Evolutionary conservation across 352 stramenopile species (phyloP), one percentile per base, ranked within the genome.

Genomic region (Phytophthora pini): DNA sequence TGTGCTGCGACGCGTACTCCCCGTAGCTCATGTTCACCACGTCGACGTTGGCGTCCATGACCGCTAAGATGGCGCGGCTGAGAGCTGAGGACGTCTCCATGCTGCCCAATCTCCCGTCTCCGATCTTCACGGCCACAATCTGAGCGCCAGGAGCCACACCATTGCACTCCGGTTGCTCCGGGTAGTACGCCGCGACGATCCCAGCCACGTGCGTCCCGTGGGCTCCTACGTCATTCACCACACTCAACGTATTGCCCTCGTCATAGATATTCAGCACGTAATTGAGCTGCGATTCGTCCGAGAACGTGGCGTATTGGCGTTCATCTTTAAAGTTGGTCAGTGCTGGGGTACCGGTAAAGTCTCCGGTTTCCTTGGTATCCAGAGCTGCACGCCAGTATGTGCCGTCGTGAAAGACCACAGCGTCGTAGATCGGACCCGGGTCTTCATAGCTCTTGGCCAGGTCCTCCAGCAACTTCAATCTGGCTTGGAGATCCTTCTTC

Each of bases 11-110:
- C 26, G 85, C 93, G 39, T 97, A 93, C 76, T 99, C 97, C 24
- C 97, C 97, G 72, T 98, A 99, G 43, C 88, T 98, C 80, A 99
- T 96, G 82, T 99, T 99, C 27, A 99, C 87, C 0, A 99, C 54
- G 72, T 99, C 93, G n/a, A 87, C 93, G 13, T 92, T 91, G 34
- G 88, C 69, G 31, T 89, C 68, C 52, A 96, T 87, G 20, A 97
- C 92, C 4, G 96, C 91, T 46, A 97, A 82, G 43, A 99, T 86
- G 0, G 92, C 97, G 47, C 97, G 88, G 41, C 85, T 93, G 29
- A 99, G 60, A 5, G 85, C 90, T 4, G 85, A 77, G 10, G 74
- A 89, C 13, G 96, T 98, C 87, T 99, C 97, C 93, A 98, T 98
- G 46, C 85, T 95, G 5, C 87, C 94, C 2, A 99, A 58, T 5